Evolutionary conservation across 768 basidiomycete species (phyloP).

Genomic region (Phanerochaete carnosa): DNA sequence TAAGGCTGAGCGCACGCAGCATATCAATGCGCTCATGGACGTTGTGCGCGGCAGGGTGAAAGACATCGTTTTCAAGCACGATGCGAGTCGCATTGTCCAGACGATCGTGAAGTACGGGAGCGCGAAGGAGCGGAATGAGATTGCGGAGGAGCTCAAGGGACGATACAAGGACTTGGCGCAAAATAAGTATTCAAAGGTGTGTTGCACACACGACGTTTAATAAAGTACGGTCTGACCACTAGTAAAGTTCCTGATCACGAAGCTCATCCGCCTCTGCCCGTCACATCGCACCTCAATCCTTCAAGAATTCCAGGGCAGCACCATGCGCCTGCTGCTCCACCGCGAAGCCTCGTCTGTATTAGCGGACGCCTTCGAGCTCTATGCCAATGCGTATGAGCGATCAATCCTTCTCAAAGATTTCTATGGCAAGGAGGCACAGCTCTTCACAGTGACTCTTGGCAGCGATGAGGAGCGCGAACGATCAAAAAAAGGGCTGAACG

Average conservation of each 20-base stretch:
- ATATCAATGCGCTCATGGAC: constrained; percentile 70
- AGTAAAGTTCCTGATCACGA: constrained; percentile 71
- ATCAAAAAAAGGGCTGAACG: constrained; percentile 64
- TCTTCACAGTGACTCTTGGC: constrained; percentile 57
- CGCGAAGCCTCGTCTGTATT: constrained; percentile 81
- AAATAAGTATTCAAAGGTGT: constrained; percentile 88
- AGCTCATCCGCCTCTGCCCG: constrained; percentile 75
- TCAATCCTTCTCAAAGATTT: constrained; percentile 80
- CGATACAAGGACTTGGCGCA: constrained; percentile 74
- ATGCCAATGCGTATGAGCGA: constrained; percentile 82
- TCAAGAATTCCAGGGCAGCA: constrained; percentile 70
- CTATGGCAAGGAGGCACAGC: constrained; percentile 81
- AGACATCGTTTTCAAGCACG: constrained; percentile 88
- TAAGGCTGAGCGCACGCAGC: constrained; percentile 67
- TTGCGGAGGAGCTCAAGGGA: constrained; percentile 82
- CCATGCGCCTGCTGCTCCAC: constrained; percentile 78
- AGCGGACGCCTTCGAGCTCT: constrained; percentile 86
- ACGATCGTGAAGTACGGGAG: constrained; percentile 80
- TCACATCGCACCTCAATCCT: constrained; percentile 73
- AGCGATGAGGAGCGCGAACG: constrained; percentile 61
- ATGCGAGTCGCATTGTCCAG: constrained; percentile 84
- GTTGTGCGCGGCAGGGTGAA: constrained; percentile 78
- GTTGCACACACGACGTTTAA: constrained; percentile 11
- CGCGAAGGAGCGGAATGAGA: constrained; percentile 69
- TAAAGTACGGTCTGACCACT: not conserved